These are phyloP conservation scores for Fusarium fracticaudum DNA, from an alignment of 2,329 filamentous ascomycete genomes.

Conservation along the genomic window DNA sequence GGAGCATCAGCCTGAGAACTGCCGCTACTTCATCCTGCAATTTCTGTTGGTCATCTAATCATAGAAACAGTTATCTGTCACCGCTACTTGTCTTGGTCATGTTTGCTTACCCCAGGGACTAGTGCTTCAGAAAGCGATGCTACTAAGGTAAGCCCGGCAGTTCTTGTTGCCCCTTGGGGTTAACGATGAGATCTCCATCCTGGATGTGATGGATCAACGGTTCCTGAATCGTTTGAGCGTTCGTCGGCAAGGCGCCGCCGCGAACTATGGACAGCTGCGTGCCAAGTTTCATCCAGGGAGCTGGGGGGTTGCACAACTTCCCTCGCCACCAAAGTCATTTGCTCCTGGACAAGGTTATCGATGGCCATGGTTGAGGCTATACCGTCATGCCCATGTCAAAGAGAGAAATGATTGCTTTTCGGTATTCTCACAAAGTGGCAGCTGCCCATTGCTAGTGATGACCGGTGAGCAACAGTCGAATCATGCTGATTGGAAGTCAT, in stretches of 20 bases:
- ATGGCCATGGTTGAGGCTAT: background rate
- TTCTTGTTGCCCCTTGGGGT: background rate
- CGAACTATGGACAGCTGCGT: constrained; percentile 34
- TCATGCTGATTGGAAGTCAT: background rate
- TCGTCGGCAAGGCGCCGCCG: constrained; percentile 24
- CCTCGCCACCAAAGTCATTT: constrained; percentile 14
- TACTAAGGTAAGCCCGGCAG: background rate
- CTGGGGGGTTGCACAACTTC: constrained; percentile 25
- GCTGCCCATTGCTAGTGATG: background rate
- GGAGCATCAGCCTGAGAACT: background rate
- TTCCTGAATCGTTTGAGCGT: background rate
- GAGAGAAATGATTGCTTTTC: background rate
- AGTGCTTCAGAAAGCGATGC: background rate
- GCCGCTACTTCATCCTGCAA: constrained; percentile 11
- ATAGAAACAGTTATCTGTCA: background rate
- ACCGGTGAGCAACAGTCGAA: background rate
- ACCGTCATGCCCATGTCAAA: background rate
- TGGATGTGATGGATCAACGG: background rate
- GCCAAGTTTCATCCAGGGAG: constrained; percentile 31
- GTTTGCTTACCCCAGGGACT: background rate
- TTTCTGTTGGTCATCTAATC: background rate
- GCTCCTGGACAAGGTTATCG: background rate
- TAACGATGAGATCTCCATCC: background rate
- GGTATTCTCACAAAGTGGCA: background rate
- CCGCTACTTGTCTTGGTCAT: background rate